A percentile compares a stretch with the other conserved stretches of the same genome.
Conservation (phyloP, 164 flowering plant genomes). For the Cinnamomum chago region DNA sequence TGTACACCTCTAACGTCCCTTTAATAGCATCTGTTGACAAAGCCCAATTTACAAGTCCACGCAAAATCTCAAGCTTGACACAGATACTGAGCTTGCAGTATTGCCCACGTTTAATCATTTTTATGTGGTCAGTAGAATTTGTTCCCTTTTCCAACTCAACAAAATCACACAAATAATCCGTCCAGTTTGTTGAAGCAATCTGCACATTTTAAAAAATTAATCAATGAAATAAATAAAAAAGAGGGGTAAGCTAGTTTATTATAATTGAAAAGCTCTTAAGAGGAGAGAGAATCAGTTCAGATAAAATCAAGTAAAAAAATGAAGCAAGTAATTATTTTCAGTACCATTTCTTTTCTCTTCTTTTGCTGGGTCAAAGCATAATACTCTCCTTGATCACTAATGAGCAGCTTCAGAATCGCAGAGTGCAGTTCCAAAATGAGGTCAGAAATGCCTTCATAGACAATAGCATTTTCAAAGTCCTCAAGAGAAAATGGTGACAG, state of each 20-base stretch:
- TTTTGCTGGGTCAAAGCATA: slow-evolving; percentile 8
- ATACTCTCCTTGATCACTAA: slow-evolving; percentile 8
- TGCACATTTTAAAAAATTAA: not conserved
- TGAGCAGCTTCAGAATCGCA: slow-evolving; percentile 8
- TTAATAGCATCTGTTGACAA: slow-evolving; percentile 13
- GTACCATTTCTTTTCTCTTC: slow-evolving; percentile 14
- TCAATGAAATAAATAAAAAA: not conserved
- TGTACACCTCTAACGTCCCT: slow-evolving; percentile 13
- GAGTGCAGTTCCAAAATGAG: slow-evolving; percentile 17
- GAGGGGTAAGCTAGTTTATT: not conserved
- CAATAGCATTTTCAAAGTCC: slow-evolving; percentile 17
- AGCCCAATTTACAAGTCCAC: slow-evolving; percentile 15
- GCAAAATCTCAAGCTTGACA: slow-evolving; percentile 12
- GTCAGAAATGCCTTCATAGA: slow-evolving; percentile 10
- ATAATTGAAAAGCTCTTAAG: not conserved
- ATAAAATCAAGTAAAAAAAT: not conserved
- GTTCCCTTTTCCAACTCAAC: slow-evolving; percentile 9
- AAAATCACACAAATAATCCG: slow-evolving; percentile 11
- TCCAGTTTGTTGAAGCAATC: slow-evolving; percentile 18
- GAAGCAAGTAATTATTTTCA: not conserved
- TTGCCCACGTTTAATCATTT: slow-evolving; percentile 8
- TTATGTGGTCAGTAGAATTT: slow-evolving; percentile 1
- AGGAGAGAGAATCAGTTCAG: not conserved
- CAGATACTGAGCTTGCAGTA: slow-evolving; percentile 6
- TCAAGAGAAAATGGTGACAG: slow-evolving; percentile 18